Conservation (phyloP, 1,284 basidiomycete species). For the Trametes versicolor region DNA sequence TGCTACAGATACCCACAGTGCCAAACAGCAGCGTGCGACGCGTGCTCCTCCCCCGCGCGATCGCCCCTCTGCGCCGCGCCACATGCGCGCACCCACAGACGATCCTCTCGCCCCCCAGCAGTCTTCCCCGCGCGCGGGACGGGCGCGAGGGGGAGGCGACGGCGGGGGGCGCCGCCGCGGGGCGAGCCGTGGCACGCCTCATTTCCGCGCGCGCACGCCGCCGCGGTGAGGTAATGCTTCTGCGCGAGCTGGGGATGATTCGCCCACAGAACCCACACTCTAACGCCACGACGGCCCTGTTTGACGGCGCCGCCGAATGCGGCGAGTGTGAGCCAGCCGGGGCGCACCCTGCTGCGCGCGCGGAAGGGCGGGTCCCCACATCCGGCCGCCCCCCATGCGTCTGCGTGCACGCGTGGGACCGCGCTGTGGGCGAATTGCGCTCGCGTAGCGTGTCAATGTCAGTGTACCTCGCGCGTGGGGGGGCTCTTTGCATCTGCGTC, state of each 20-base stretch:
- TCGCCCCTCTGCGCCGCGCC: constrained; percentile 17
- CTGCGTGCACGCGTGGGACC: constrained; percentile 24
- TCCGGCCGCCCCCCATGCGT: constrained; percentile 25
- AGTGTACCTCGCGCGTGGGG: constrained; percentile 17
- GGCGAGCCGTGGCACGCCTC: constrained; percentile 25
- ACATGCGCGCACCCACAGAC: background rate
- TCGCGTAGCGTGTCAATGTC: constrained; percentile 12
- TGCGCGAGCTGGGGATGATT: background rate
- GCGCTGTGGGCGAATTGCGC: background rate
- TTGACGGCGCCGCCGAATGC: constrained; percentile 16
- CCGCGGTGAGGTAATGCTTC: constrained; percentile 26
- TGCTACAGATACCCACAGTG: constrained; percentile 33
- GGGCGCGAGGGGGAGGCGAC: constrained; percentile 3
- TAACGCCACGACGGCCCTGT: constrained; percentile 34
- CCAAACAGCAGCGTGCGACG: constrained; percentile 28
- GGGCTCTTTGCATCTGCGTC: constrained; percentile 4
- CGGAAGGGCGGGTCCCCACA: constrained; percentile 17
- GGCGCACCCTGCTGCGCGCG: constrained; percentile 15
- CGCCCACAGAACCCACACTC: constrained; percentile 22
- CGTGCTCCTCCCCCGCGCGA: constrained; percentile 10
- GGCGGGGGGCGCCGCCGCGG: too few relatives aligned
- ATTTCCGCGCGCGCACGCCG: constrained; percentile 29
- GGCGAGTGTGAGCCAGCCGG: background rate
- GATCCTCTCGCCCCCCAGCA: background rate
- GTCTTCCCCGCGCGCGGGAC: background rate